Evolutionary conservation across 305 asterid genomes (phyloP), one percentile per base, ranked within the genome.

Genomic region (Ruellia speciosa): DNA sequence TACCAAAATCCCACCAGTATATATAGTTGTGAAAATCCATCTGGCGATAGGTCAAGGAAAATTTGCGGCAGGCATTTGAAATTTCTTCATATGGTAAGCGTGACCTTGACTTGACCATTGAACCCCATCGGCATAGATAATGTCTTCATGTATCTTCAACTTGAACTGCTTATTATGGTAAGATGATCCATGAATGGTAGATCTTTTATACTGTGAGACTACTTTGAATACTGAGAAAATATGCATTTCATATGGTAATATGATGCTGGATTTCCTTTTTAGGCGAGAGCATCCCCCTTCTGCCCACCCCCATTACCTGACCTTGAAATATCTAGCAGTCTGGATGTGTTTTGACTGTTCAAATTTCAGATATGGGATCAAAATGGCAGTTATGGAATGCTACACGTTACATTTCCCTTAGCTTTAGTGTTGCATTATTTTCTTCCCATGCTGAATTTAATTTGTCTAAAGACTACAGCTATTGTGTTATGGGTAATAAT

Each of bases 181-280:
- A 35, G 40, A 45, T 52, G 41, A 64, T 64, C 63, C 40, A n/a
- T 16, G 14, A 51, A 68, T 60, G 55, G 56, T 60, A 60, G 11
- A 47, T 65, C 63, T 45, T 33, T 68, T 51, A 59, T 51, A 14
- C 37, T 28, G 41, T 52, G 56, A 56, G 64, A 19, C 15, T 50
- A 64, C 59, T 65, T 68, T 62, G 64, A n/a, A 52, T 50, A 15
- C 37, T 54, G 4, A 24, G 31, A 24, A 58, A 58, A 43, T 7
- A 43, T 43, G 16, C 14, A 12, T n/a, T 43, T 43, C 45, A 43
- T 43, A 13, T 43, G 16, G 49, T 5, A 43, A 43, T 3, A 43
- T 43, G 16, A 43, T n/a, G 3, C 16, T 1, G 2, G 16, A 43
- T 5, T 41, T 5, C n/a, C n/a, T 7, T 41, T 13, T 13, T n/a